Percentiles rank a stretch among this genome's conserved stretches.
These are phyloP conservation scores for Podospora comata DNA, from an alignment of 495 filamentous ascomycete species.

Conservation along the genomic window DNA sequence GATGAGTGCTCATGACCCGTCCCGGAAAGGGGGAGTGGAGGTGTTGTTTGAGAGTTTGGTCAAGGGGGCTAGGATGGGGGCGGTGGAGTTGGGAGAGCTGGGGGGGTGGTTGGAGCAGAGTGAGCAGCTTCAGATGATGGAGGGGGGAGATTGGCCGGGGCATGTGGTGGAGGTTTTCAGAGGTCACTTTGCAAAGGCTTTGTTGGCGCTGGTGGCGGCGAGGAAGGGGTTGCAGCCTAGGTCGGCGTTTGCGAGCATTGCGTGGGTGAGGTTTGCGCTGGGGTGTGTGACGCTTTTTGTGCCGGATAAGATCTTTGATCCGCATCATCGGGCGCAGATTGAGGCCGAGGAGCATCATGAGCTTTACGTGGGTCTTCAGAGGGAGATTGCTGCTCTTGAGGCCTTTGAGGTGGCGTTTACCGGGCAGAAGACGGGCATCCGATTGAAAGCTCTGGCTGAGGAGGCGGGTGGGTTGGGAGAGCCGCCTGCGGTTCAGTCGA, in stretches of 20 bases:
- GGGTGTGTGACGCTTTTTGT: conserved; percentile 75
- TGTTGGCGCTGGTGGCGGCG: conserved; percentile 36
- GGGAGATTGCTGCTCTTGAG: conserved; percentile 58
- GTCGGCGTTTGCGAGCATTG: conserved; percentile 42
- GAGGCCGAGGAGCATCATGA: conserved; percentile 63
- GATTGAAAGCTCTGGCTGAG: conserved; percentile 56
- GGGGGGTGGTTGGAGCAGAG: conserved; percentile 27
- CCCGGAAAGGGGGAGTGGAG: conserved; percentile 12
- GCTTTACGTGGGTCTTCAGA: conserved; percentile 50
- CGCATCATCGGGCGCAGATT: conserved; percentile 71
- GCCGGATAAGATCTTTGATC: conserved; percentile 82
- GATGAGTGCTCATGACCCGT: conserved; percentile 38
- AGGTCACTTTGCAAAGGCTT: conserved; percentile 41
- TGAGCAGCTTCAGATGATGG: conserved; percentile 10
- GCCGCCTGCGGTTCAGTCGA: conserved; percentile 50
- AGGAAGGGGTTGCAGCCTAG: conserved; percentile 26
- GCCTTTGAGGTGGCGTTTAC: conserved; percentile 65
- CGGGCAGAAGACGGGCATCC: conserved; percentile 61
- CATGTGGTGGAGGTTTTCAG: conserved; percentile 33
- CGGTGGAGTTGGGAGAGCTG: conserved; percentile 16
- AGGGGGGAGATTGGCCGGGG: conserved; percentile 16
- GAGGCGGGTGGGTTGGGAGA: conserved; percentile 61
- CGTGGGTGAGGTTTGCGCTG: conserved; percentile 65
- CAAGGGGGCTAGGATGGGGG: conserved; percentile 7
- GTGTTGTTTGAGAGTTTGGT: conserved; percentile 21